Conservation (phyloP, 805 yeast genomes). For the Wickerhamomyces queroliae region DNA sequence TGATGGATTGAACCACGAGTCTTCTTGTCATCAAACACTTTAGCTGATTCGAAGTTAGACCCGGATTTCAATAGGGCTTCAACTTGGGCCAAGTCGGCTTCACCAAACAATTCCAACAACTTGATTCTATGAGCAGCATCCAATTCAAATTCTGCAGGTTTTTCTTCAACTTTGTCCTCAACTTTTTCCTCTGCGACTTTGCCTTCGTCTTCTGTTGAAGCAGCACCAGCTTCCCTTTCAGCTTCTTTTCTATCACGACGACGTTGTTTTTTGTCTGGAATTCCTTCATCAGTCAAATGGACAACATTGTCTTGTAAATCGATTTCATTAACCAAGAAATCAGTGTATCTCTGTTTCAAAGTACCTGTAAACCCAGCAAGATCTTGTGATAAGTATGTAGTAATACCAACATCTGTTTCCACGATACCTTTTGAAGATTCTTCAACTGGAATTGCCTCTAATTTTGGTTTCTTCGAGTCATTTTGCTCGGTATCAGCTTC, state of each 20-base stretch:
- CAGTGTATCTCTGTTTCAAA: slow-evolving; percentile 86
- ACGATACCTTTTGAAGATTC: slow-evolving; percentile 39
- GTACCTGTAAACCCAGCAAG: slow-evolving; percentile 68
- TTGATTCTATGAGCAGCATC: slow-evolving; percentile 39
- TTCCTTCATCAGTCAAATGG: slow-evolving; percentile 71
- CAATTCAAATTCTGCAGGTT: slow-evolving; percentile 31
- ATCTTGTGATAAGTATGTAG: slow-evolving; percentile 51
- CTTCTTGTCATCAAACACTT: slow-evolving; percentile 58
- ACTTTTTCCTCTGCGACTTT: slow-evolving; percentile 20
- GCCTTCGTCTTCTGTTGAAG: slow-evolving; percentile 19
- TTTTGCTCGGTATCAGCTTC: slow-evolving; percentile 12
- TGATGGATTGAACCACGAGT: slow-evolving; percentile 78
- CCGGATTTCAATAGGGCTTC: slow-evolving; percentile 51
- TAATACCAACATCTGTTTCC: slow-evolving; percentile 86
- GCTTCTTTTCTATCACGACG: slow-evolving; percentile 29
- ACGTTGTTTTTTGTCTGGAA: slow-evolving; percentile 44
- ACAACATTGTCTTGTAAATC: slow-evolving; percentile 62
- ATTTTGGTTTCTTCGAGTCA: slow-evolving; percentile 17
- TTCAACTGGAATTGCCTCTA: slow-evolving; percentile 4
- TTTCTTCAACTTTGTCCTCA: slow-evolving; percentile 11
- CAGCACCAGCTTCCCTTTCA: slow-evolving; percentile 16
- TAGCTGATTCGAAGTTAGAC: slow-evolving; percentile 49
- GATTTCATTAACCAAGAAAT: slow-evolving; percentile 90
- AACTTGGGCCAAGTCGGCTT: slow-evolving; percentile 50
- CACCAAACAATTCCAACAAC: slow-evolving; percentile 52